A percentile compares a stretch with the other conserved stretches of the same genome.
phyloP scores from a whole-genome alignment of 345 rosid genomes.

The Lepidium aucheri region DNA sequence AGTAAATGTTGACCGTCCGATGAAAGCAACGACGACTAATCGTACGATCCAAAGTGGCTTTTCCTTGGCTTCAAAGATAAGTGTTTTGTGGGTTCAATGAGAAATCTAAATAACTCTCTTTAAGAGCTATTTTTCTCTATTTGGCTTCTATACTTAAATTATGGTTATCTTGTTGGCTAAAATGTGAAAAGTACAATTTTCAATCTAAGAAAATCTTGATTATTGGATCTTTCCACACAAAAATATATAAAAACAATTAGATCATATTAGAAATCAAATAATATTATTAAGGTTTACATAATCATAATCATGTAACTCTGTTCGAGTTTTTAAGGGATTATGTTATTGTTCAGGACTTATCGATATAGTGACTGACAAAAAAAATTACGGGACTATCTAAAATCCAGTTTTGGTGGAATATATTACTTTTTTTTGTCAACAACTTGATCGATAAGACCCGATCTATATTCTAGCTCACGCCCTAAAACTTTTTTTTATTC shows the following conservation, averaged over 20 bases:
- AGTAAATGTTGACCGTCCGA: slow-evolving; percentile 12
- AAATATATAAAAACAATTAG: not conserved
- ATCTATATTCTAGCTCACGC: no score
- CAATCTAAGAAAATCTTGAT: not conserved
- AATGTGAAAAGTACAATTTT: not conserved
- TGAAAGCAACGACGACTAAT: not conserved
- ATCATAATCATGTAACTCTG: no score
- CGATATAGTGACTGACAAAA: no score
- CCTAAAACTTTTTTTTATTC: no score
- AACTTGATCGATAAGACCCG: no score
- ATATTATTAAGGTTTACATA: no score
- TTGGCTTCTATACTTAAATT: not conserved
- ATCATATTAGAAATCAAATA: not conserved
- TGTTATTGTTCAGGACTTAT: no score
- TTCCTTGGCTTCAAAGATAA: slow-evolving; percentile 10
- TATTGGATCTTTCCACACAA: not conserved
- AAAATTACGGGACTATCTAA: no score
- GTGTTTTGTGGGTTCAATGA: slow-evolving; percentile 6
- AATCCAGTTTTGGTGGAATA: no score
- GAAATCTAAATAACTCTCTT: not conserved
- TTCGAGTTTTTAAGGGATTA: no score
- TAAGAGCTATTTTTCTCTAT: not conserved
- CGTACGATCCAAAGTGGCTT: slow-evolving; percentile 6
- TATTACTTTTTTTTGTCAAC: no score
- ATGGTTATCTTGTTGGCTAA: not conserved